These are phyloP conservation scores for Rhodomyrtus psidioides DNA, from an alignment of 441 rosid species.

Conservation along the genomic window DNA sequence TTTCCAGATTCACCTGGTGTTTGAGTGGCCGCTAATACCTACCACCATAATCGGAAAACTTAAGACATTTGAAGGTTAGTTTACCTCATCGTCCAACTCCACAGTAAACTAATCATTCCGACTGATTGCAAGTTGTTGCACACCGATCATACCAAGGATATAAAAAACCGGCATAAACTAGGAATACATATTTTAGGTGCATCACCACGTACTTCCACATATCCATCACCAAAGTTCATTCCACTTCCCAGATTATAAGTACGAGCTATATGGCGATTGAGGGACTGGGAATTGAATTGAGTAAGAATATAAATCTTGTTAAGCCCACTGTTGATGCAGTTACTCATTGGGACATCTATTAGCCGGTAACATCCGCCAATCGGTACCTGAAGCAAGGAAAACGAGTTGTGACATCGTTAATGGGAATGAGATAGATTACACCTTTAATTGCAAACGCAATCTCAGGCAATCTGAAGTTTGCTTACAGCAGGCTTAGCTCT, in stretches of 20 bases:
- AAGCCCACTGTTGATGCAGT: slow-evolving; percentile 81
- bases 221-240: slow-evolving; percentile 70
- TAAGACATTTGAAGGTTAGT: neutral
- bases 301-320: slow-evolving; percentile 80
- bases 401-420: neutral
- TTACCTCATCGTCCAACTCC: neutral
- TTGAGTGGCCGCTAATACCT: slow-evolving; percentile 92
- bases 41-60: neutral
- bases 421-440: neutral
- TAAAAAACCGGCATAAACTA: neutral
- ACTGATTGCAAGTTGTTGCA: neutral
- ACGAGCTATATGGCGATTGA: slow-evolving; percentile 70
- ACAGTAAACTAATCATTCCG: neutral
- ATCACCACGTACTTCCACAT: slow-evolving; percentile 52
- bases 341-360: slow-evolving; percentile 84
- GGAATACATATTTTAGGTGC: neutral
- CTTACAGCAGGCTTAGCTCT: slow-evolving; percentile 92
- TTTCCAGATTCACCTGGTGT: slow-evolving; percentile 80
- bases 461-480: neutral
- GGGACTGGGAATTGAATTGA: slow-evolving; percentile 85
- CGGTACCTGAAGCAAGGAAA: slow-evolving; percentile 44
- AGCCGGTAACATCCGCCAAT: slow-evolving; percentile 87
- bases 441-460: neutral
- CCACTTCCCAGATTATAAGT: slow-evolving; percentile 67
- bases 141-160: neutral